Conservation (phyloP, 2,329 filamentous ascomycete species). For the Aspergillus niger region DNA sequence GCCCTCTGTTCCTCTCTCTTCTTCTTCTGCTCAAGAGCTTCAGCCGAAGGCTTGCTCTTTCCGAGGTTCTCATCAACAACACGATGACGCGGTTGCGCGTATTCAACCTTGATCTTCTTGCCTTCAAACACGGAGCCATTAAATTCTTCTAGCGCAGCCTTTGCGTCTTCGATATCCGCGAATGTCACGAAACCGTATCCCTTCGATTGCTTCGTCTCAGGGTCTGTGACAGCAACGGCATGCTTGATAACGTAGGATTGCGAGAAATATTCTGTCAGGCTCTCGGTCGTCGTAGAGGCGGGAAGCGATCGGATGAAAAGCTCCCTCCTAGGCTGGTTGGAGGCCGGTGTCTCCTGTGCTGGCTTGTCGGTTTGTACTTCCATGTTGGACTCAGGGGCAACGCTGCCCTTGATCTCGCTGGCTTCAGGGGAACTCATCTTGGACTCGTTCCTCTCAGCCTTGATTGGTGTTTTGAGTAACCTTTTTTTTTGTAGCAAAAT, state of each 20-base stretch:
- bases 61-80: slow-evolving; percentile 56
- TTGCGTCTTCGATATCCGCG: slow-evolving; percentile 87
- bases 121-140: slow-evolving; percentile 77
- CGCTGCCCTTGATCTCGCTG: slow-evolving; percentile 13
- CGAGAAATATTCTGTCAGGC: slow-evolving; percentile 85
- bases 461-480: slow-evolving; percentile 10
- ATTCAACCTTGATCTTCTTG: slow-evolving; percentile 78
- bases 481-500: slow-evolving; percentile 33
- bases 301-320: slow-evolving; percentile 91
- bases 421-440: slow-evolving; percentile 40
- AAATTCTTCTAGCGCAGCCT: slow-evolving; percentile 76
- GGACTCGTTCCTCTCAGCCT: slow-evolving; percentile 26
- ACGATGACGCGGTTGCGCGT: slow-evolving; percentile 82
- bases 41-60: slow-evolving; percentile 42
- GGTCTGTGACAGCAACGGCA: slow-evolving; percentile 86
- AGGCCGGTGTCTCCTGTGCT: slow-evolving; percentile 22
- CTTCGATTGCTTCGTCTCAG: slow-evolving; percentile 80
- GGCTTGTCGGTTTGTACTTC: slow-evolving; percentile 26
- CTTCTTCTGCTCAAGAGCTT: slow-evolving; percentile 41
- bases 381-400: slow-evolving; percentile 20
- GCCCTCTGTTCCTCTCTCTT: slow-evolving; percentile 60
- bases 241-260: slow-evolving; percentile 94
- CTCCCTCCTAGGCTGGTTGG: slow-evolving; percentile 57
- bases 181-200: slow-evolving; percentile 98
- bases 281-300: slow-evolving; percentile 74